Conservation (phyloP, 2,329 filamentous ascomycete genomes). For the Bipolaris victoriae region DNA sequence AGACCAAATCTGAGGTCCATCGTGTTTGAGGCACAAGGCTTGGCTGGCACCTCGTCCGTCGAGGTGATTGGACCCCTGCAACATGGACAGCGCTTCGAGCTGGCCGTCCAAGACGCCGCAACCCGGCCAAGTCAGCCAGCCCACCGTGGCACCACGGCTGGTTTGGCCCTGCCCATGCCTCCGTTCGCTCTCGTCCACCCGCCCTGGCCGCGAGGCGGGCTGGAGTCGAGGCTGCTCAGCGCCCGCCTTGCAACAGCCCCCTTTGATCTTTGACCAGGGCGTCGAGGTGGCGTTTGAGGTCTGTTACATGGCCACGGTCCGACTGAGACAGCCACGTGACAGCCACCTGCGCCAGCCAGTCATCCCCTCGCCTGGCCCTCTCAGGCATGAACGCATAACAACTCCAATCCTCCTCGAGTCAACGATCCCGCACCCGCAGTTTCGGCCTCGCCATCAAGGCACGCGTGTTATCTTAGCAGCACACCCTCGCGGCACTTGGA, state of each 20-base stretch:
- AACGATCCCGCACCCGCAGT: slow-evolving; percentile 41
- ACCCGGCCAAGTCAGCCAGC: slow-evolving; percentile 25
- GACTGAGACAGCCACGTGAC: slow-evolving; percentile 48
- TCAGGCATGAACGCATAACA: slow-evolving; percentile 48
- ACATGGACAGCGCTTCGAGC: slow-evolving; percentile 45
- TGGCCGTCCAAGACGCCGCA: slow-evolving; percentile 27
- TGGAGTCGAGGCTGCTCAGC: neutral
- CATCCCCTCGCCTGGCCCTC: slow-evolving; percentile 21
- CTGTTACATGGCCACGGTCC: slow-evolving; percentile 45
- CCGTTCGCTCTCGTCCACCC: neutral
- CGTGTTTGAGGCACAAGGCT: slow-evolving; percentile 43
- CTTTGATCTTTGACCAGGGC: slow-evolving; percentile 21
- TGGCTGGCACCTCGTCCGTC: slow-evolving; percentile 36
- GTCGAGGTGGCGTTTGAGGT: slow-evolving; percentile 43
- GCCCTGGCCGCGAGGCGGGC: neutral
- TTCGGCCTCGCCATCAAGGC: slow-evolving; percentile 44
- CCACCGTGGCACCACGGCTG: slow-evolving; percentile 32
- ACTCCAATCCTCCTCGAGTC: slow-evolving; percentile 32
- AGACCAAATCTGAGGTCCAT: slow-evolving; percentile 46
- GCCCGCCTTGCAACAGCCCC: slow-evolving; percentile 12
- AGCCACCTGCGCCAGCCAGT: slow-evolving; percentile 25
- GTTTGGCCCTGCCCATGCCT: slow-evolving; percentile 5
- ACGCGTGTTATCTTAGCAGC: slow-evolving; percentile 25
- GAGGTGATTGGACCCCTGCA: slow-evolving; percentile 39
- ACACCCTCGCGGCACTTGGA: slow-evolving; percentile 24